Conservation (phyloP, 2,329 filamentous ascomycete species). For the Fusarium nodosum region DNA sequence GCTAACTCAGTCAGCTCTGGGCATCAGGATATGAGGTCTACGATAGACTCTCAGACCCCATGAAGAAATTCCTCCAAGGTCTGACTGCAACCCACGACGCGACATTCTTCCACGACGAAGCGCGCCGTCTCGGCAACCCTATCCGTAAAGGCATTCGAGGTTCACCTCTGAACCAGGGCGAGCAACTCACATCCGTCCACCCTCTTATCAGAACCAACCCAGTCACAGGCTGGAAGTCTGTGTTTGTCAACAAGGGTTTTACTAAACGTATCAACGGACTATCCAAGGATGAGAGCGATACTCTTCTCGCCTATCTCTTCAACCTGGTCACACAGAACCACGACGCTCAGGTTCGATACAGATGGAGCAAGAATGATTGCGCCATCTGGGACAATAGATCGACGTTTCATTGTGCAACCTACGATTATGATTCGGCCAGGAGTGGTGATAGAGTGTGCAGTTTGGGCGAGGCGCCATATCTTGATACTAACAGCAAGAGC, state of each 20-base stretch:
- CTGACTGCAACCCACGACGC: constrained; percentile 64
- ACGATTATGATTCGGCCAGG: constrained; percentile 66
- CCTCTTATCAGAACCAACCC: constrained; percentile 72
- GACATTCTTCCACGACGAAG: constrained; percentile 65
- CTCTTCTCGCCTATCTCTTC: constrained; percentile 63
- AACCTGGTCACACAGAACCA: constrained; percentile 67
- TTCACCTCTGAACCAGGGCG: constrained; percentile 69
- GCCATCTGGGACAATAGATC: constrained; percentile 77
- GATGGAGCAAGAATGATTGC: constrained; percentile 66
- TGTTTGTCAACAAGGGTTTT: constrained; percentile 66
- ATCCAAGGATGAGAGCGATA: constrained; percentile 66
- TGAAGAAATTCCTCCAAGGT: constrained; percentile 62
- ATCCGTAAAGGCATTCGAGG: constrained; percentile 62
- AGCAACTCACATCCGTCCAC: constrained; percentile 63
- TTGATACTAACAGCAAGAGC: constrained; percentile 56
- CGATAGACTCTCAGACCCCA: constrained; percentile 64
- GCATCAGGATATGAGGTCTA: constrained; percentile 73
- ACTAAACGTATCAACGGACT: constrained; percentile 68
- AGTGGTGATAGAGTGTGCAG: constrained; percentile 60
- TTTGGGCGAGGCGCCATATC: constrained; percentile 60
- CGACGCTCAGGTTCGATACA: constrained; percentile 68
- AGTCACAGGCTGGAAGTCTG: constrained; percentile 69
- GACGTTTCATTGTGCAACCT: constrained; percentile 68
- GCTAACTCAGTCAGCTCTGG: constrained; percentile 66
- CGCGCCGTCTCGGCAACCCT: constrained; percentile 61